Percentiles rank a stretch among this genome's conserved stretches.
Evolutionary conservation across 805 yeast genomes (phyloP).

Genomic region (Candida tibetensis): DNA sequence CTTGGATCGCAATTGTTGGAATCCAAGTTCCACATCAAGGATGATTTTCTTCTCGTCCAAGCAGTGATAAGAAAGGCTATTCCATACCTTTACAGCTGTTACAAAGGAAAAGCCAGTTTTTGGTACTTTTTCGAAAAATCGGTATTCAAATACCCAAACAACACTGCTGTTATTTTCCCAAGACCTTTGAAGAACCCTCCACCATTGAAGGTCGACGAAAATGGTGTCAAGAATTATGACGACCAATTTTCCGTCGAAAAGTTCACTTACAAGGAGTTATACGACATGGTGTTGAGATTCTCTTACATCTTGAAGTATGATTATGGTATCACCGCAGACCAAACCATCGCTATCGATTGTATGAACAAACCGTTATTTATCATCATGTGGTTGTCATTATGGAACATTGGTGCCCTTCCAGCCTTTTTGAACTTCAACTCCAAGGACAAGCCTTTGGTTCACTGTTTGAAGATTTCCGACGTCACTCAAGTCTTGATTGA

Average conservation of each 20-base stretch:
- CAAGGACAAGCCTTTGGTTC: conserved; percentile 68
- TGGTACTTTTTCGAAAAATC: conserved; percentile 69
- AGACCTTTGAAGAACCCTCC: conserved; percentile 38
- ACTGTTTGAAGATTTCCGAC: conserved; percentile 71
- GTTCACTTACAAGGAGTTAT: conserved; percentile 67
- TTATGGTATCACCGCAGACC: conserved; percentile 62
- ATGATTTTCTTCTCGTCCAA: conserved; percentile 54
- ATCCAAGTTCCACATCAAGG: conserved; percentile 43
- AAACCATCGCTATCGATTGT: conserved; percentile 70
- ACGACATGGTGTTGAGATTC: conserved; percentile 61
- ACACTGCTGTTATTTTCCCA: conserved; percentile 62
- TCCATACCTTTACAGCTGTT: conserved; percentile 37
- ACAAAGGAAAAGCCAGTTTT: conserved; percentile 48
- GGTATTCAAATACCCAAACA: conserved; percentile 49
- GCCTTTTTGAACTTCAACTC: conserved; percentile 84
- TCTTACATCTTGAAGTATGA: conserved; percentile 62
- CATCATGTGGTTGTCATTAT: conserved; percentile 76
- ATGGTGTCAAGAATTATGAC: conserved; percentile 45
- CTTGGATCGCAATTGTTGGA: conserved; percentile 47
- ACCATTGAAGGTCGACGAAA: conserved; percentile 19
- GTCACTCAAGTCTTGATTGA: conserved; percentile 69
- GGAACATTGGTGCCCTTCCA: conserved; percentile 90
- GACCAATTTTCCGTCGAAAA: conserved; percentile 58
- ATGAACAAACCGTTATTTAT: conserved; percentile 83
- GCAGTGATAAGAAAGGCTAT: conserved; percentile 40